Evolutionary conservation across 805 yeast genomes (phyloP).

Genomic region (Scheffersomyces amazonensis): DNA sequence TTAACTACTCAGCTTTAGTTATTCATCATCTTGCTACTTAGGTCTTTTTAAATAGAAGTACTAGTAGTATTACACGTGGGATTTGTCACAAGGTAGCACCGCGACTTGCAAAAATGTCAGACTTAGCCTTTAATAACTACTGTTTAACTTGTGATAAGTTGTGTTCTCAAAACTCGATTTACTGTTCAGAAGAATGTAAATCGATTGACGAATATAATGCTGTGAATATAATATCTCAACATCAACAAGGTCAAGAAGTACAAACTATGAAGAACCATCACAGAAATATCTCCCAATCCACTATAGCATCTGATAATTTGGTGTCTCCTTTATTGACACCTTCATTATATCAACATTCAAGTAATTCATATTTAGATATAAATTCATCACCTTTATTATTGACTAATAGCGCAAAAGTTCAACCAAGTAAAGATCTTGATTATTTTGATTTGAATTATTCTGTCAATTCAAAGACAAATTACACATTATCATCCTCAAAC

Average conservation of each 20-base stretch:
- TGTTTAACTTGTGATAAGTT: conserved; percentile 36
- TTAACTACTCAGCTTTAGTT: too few relatives aligned
- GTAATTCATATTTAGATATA: conserved; percentile 2
- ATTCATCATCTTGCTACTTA: too few relatives aligned
- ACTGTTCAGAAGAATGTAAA: conserved; percentile 32
- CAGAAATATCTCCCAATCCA: not conserved
- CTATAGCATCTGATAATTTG: conserved; percentile 13
- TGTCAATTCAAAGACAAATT: conserved; percentile 16
- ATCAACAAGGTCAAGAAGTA: conserved; percentile 4
- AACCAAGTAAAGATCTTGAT: conserved; percentile 17
- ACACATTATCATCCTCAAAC: conserved; percentile 9
- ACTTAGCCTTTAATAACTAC: conserved; percentile 34
- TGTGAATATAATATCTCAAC: conserved; percentile 9
- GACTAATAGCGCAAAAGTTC: conserved; percentile 5
- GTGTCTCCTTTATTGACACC: conserved; percentile 40
- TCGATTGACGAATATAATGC: conserved; percentile 26
- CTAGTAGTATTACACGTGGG: too few relatives aligned
- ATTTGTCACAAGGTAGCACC: too few relatives aligned
- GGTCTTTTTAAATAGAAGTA: too few relatives aligned
- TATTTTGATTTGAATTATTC: conserved; percentile 35
- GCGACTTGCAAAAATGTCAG: conserved; percentile 27
- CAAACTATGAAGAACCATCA: not conserved
- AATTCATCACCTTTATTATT: conserved; percentile 20
- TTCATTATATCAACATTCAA: conserved; percentile 23
- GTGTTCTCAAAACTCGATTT: conserved; percentile 18